Base-by-base conservation (phyloP, 2,329 filamentous ascomycete genomes). In the Ilyonectria mors-panacis region DNA sequence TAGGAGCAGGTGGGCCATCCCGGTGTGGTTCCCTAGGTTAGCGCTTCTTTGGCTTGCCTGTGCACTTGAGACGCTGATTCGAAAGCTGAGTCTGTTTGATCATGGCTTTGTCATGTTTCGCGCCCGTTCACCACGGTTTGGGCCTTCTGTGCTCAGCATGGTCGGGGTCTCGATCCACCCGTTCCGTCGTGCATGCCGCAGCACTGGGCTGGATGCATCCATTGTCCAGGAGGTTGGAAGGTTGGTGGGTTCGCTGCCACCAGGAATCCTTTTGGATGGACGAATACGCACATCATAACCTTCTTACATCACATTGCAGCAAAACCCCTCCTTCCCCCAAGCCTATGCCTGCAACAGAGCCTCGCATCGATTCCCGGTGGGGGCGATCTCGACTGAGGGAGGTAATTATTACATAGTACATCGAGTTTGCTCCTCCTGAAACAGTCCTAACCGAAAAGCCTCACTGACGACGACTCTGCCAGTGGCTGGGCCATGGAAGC, bases 381-480 rank as follows among this genome's bases (percentile, higher is more conserved):
- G 58, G 64, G 21, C 48, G 44, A 59, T 51, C 59, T 62, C 55
- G 37, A 63, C 42, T 30, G 53, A 42, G 44, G 44, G 44, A 54
- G 30, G 30, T 56, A 21, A 15, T 45, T 13, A 55, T 28, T 10
- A 50, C 42, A 8, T 33, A 30, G 55, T 39, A 5, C 53, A n/a
- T 59, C 35, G 33, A 63, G 19, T 59, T 50, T 65, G 44, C 21
- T 53, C 44, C 21, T 58, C 53, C 67, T 70, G 61, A 71, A 64
- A 62, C 63, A 47, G 42, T 66, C 56, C 59, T 67, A 55, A 50
- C 37, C 55, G 67, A 66, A 70, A 71, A 56, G 59, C 64, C 59
- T 70, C 63, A 64, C 53, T 35, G 51, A 45, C 60, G 30, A 48
- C 42, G 45, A 47, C 57, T 59, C 51, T 55, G 45, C 59, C 53